Percentiles rank a stretch among this genome's conserved stretches.
Conservation (phyloP, 768 basidiomycete genomes). For the Termitomyces sp. region DNA sequence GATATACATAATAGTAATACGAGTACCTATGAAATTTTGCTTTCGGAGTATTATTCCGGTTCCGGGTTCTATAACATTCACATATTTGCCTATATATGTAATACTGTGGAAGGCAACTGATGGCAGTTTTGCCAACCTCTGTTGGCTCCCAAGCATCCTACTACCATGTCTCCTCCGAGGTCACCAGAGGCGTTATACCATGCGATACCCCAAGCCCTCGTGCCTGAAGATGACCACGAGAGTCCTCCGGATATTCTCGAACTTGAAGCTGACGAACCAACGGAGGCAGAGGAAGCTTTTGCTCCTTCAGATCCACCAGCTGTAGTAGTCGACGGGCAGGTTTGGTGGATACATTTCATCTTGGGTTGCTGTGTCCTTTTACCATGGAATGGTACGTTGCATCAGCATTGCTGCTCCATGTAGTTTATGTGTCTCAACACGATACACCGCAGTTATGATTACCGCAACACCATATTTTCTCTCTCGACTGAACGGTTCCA, state of each 20-base stretch:
- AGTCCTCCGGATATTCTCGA: slow-evolving; percentile 23
- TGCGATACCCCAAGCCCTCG: slow-evolving; percentile 39
- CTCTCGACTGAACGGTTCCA: slow-evolving; percentile 61
- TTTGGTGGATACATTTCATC: slow-evolving; percentile 61
- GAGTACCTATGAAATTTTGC: too few species aligned
- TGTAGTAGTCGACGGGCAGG: slow-evolving; percentile 29
- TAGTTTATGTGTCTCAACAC: neutral
- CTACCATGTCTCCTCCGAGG: slow-evolving; percentile 27
- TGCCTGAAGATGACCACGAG: slow-evolving; percentile 26
- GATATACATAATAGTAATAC: neutral
- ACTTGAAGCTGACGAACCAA: slow-evolving; percentile 32
- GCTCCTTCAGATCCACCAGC: slow-evolving; percentile 26
- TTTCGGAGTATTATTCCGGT: too few species aligned
- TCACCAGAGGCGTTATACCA: slow-evolving; percentile 43
- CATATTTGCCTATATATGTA: slow-evolving; percentile 1
- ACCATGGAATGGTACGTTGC: slow-evolving; percentile 81
- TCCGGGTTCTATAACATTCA: too few species aligned
- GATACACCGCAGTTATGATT: slow-evolving; percentile 64
- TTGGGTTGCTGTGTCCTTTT: slow-evolving; percentile 70
- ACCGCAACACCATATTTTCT: slow-evolving; percentile 84
- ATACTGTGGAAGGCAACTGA: neutral
- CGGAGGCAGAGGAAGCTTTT: slow-evolving; percentile 16
- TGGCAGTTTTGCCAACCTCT: neutral
- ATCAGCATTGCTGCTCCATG: neutral
- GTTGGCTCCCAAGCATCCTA: slow-evolving; percentile 6